A percentile compares a stretch with the other conserved stretches of the same genome.
Evolutionary conservation across 345 rosid genomes (phyloP).

Genomic region (Brassica rapa): DNA sequence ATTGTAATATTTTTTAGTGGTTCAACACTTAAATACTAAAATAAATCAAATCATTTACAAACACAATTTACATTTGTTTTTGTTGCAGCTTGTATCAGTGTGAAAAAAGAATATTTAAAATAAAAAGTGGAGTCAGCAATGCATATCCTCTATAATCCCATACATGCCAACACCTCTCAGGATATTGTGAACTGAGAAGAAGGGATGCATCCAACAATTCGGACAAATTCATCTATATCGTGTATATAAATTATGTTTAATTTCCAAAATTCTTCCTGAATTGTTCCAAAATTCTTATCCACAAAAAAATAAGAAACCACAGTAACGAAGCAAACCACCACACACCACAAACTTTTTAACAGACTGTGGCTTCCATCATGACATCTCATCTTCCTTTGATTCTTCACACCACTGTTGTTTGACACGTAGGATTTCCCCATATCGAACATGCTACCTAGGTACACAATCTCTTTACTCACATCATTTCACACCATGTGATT

Average conservation of each 20-base stretch:
- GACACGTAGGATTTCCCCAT: constrained; percentile 31
- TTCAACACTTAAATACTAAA: neutral
- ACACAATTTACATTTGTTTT: neutral
- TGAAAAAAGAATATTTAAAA: neutral
- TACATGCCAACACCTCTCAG: constrained; percentile 13
- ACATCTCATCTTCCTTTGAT: constrained; percentile 39
- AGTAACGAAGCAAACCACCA: constrained; percentile 4
- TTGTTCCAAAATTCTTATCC: constrained; percentile 27
- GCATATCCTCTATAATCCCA: constrained; percentile 8
- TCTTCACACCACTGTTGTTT: constrained; percentile 27
- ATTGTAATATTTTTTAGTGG: neutral
- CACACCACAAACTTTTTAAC: constrained; percentile 10
- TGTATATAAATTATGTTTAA: neutral
- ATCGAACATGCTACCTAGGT: constrained; percentile 19
- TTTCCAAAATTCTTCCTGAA: constrained; percentile 15
- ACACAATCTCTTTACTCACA: constrained; percentile 1
- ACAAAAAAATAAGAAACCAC: neutral
- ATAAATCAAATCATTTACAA: neutral
- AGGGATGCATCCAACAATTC: constrained; percentile 5
- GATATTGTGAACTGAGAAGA: constrained; percentile 5
- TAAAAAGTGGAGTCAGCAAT: neutral
- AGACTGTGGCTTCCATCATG: constrained; percentile 30
- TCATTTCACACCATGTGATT: constrained; percentile 8
- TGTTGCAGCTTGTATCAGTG: neutral
- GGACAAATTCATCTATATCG: neutral